A percentile compares a stretch with the other conserved stretches of the same genome.
Conservation (phyloP, 371 early-diverging fungal genomes). For the Fennellomyces sp. region DNA sequence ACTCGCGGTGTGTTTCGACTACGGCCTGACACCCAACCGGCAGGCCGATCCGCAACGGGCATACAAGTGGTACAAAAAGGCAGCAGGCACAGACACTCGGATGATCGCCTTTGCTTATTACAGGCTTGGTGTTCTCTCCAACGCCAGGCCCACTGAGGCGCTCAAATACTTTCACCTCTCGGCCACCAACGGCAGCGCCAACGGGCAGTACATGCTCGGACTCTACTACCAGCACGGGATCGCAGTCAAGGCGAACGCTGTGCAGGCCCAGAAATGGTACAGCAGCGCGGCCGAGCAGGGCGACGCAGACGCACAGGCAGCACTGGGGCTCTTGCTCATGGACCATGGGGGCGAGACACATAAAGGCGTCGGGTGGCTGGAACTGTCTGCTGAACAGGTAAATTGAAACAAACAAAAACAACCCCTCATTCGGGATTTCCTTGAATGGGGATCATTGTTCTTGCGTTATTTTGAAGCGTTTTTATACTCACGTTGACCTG, state of each 20-base stretch:
- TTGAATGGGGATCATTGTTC: not conserved
- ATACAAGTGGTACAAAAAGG: constrained; percentile 96
- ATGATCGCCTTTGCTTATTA: constrained; percentile 13
- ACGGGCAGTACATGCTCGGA: constrained; percentile 38
- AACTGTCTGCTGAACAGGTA: constrained; percentile 18
- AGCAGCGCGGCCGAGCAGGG: constrained; percentile 25
- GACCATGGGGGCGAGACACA: constrained; percentile 16
- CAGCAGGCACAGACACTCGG: constrained; percentile 47
- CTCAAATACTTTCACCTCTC: not conserved
- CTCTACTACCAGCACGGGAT: constrained; percentile 18
- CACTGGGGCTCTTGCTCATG: constrained; percentile 40
- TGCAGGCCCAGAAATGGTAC: constrained; percentile 19
- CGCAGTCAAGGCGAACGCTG: not conserved
- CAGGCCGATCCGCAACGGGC: constrained; percentile 3
- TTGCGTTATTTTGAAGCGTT: not conserved
- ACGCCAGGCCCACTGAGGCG: not conserved
- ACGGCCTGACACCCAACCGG: constrained; percentile 7
- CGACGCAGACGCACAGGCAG: constrained; percentile 50
- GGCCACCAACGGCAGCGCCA: constrained; percentile 7
- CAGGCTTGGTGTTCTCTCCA: not conserved
- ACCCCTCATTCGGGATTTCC: constrained; percentile 3
- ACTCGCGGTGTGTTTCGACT: constrained; percentile 5
- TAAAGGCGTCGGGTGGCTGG: constrained; percentile 8
- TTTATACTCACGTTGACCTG: not conserved
- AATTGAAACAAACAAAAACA: constrained; percentile 7